Evolutionary conservation across 148 eudicot species (phyloP).

Genomic region (Pharnaceum exiguum): DNA sequence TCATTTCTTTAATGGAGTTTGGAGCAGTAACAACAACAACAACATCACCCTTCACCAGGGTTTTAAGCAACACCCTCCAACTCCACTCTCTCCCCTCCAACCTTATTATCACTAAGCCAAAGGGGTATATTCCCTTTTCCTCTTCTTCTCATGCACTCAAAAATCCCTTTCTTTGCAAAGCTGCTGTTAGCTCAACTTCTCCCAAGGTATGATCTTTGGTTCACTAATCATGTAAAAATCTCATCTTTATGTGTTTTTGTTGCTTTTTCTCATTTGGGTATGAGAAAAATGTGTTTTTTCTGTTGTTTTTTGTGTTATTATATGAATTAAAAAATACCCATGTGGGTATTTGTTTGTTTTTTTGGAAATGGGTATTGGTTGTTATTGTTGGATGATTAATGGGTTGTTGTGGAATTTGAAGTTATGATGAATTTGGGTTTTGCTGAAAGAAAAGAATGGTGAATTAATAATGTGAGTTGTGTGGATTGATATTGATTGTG

Average conservation of each 20-base stretch:
- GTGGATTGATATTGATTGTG: constrained; percentile 2
- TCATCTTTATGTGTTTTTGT: not conserved
- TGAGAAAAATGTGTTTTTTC: not conserved
- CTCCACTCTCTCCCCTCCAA: constrained; percentile 5
- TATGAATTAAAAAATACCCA: not conserved
- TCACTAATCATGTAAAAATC: not conserved
- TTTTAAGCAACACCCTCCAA: constrained; percentile 15
- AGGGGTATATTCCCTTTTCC: constrained; percentile 8
- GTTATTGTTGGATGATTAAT: not conserved
- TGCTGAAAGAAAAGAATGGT: not conserved
- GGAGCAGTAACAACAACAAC: constrained; percentile 9
- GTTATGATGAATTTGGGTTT: not conserved
- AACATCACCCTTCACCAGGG: no score
- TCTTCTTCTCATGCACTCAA: not conserved
- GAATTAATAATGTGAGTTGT: not conserved
- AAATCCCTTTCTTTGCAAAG: constrained; percentile 7
- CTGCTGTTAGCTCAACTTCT: constrained; percentile 14
- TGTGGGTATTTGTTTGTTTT: not conserved
- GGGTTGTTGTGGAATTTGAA: not conserved
- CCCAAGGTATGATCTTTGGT: constrained; percentile 18
- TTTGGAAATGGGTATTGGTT: not conserved
- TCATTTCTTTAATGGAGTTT: constrained; percentile 25
- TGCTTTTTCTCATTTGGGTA: not conserved
- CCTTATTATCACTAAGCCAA: not conserved
- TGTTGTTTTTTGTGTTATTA: not conserved